A percentile compares a stretch with the other conserved stretches of the same genome.
Conservation (phyloP, 2,329 filamentous ascomycete species). For the Arthrobotrys sinensis region DNA sequence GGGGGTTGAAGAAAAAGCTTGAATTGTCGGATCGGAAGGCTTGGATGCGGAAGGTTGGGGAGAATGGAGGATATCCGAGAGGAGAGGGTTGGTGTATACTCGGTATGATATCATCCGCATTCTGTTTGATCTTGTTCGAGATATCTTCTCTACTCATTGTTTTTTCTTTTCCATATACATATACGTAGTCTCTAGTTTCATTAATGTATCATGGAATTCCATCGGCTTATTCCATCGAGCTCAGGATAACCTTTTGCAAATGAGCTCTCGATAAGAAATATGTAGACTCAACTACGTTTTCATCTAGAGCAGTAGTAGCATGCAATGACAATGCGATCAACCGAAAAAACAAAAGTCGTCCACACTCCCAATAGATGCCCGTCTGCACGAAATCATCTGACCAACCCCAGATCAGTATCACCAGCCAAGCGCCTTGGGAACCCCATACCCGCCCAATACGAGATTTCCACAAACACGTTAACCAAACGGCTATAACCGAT, state of each 20-base stretch:
- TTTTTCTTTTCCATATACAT: too few species aligned
- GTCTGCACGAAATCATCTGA: neutral
- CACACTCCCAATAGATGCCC: neutral
- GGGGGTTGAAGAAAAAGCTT: constrained; percentile 11
- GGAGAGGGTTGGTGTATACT: neutral
- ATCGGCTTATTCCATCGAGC: too few species aligned
- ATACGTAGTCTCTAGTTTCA: too few species aligned
- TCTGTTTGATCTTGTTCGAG: neutral
- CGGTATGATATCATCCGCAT: neutral
- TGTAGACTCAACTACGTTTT: too few species aligned
- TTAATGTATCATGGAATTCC: too few species aligned
- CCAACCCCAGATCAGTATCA: neutral
- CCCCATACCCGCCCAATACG: neutral
- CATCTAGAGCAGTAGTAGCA: too few species aligned
- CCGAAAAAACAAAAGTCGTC: neutral
- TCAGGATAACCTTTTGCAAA: too few species aligned
- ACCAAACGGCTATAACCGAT: constrained; percentile 20
- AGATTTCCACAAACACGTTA: neutral
- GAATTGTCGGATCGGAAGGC: constrained; percentile 19
- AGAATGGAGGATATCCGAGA: neutral
- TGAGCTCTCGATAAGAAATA: too few species aligned
- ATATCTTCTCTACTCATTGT: neutral
- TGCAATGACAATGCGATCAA: too few species aligned
- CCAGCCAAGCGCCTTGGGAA: constrained; percentile 5
- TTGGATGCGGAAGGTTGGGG: constrained; percentile 6